Percentiles rank a stretch among this genome's conserved stretches.
These are phyloP conservation scores for Inga oerstediana DNA, from an alignment of 306 rosid genomes.

Conservation along the genomic window DNA sequence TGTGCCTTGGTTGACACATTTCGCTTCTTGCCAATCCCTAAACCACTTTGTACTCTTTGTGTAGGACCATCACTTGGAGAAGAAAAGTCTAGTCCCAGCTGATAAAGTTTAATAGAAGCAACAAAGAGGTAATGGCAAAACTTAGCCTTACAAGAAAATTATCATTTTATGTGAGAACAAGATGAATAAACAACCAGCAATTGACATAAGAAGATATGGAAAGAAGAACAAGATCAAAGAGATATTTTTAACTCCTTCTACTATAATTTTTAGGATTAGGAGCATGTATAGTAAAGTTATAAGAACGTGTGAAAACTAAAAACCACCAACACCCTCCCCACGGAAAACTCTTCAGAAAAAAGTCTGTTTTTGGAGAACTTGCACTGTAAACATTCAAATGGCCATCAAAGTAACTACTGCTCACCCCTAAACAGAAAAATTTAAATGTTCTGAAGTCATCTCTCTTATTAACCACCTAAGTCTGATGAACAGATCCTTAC, in stretches of 20 bases:
- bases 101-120: conserved; percentile 82
- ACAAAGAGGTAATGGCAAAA: conserved; percentile 82
- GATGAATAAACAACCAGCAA: conserved; percentile 6
- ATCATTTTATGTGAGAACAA: conserved; percentile 29
- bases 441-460: not conserved
- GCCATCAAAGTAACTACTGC: not conserved
- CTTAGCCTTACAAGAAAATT: conserved; percentile 61
- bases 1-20: conserved; percentile 59
- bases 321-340: not conserved
- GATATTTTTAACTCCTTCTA: too few relatives aligned
- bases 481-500: not conserved
- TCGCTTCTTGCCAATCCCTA: conserved; percentile 43
- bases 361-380: not conserved
- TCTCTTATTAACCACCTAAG: not conserved
- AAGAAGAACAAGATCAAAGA: too few relatives aligned
- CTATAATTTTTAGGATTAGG: too few relatives aligned
- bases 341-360: not conserved
- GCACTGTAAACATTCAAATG: not conserved
- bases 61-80: conserved; percentile 68
- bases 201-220: not conserved
- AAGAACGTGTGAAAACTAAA: too few relatives aligned
- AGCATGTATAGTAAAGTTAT: too few relatives aligned
- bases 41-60: conserved; percentile 52
- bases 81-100: conserved; percentile 78
- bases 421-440: not conserved